Conservation (phyloP, 75 land plant genomes). For the Isoetes taiwanensis region DNA sequence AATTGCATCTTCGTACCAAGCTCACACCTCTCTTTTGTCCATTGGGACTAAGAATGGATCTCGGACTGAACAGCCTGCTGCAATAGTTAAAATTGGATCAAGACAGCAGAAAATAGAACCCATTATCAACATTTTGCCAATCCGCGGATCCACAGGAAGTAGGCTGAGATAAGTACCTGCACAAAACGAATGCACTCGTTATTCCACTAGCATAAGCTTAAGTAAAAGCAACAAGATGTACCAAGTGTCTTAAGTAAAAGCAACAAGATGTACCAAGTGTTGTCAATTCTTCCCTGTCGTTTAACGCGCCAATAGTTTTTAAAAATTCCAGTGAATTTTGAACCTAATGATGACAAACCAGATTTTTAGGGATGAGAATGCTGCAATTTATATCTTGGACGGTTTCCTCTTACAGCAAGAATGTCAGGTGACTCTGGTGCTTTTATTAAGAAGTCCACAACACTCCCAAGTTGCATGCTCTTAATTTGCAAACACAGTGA, state of each 20-base stretch:
- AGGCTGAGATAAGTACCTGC: conserved; percentile 58
- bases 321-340: conserved; percentile 72
- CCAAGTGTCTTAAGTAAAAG: background rate
- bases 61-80: conserved; percentile 62
- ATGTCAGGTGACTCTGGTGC: conserved; percentile 75
- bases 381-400: background rate
- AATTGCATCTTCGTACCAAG: too few species aligned
- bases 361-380: too few species aligned
- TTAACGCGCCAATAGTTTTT: conserved; percentile 80
- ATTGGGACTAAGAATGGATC: conserved; percentile 71
- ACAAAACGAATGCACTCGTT: background rate
- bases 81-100: conserved; percentile 73
- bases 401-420: conserved; percentile 38
- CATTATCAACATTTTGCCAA: conserved; percentile 87
- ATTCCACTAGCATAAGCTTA: background rate
- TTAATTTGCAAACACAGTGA: conserved; percentile 88
- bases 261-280: conserved; percentile 37
- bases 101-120: conserved; percentile 80
- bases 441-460: conserved; percentile 53
- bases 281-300: conserved; percentile 72
- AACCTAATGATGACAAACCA: conserved; percentile 34
- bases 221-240: background rate
- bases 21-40: conserved; percentile 72
- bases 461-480: conserved; percentile 57
- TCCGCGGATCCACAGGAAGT: conserved; percentile 87